A percentile compares a stretch with the other conserved stretches of the same genome.
Evolutionary conservation across 345 rosid species (phyloP).

Genomic region (Iberis pinnata): DNA sequence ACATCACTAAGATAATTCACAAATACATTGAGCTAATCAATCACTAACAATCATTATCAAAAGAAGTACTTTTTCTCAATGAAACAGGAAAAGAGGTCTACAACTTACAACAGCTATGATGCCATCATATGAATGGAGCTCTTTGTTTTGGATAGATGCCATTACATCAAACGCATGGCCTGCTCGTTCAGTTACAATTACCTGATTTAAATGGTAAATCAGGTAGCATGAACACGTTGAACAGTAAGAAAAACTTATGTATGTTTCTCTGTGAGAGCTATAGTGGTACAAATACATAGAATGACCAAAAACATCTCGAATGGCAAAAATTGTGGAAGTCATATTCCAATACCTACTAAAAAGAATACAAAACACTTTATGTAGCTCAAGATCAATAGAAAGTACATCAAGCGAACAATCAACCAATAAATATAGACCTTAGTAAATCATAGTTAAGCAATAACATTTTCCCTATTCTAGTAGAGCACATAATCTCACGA

Average conservation of each 20-base stretch:
- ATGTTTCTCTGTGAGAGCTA: slow-evolving; percentile 1
- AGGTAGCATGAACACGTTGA: not conserved
- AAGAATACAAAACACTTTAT: too few species aligned
- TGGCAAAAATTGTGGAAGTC: not conserved
- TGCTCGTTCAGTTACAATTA: slow-evolving; percentile 70
- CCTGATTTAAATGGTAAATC: slow-evolving; percentile 41
- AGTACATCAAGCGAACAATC: too few species aligned
- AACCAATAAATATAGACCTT: too few species aligned
- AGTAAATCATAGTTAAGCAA: too few species aligned
- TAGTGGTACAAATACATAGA: not conserved
- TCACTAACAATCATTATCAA: not conserved
- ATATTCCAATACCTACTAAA: not conserved
- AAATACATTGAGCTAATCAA: not conserved
- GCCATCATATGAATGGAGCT: slow-evolving; percentile 70
- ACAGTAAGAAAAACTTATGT: not conserved
- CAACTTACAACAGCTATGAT: slow-evolving; percentile 74
- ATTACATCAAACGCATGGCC: slow-evolving; percentile 83
- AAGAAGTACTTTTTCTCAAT: not conserved
- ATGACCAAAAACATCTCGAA: not conserved
- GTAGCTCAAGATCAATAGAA: too few species aligned
- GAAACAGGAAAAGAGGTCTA: not conserved
- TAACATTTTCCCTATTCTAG: not conserved
- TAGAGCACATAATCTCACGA: not conserved
- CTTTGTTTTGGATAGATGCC: slow-evolving; percentile 48
- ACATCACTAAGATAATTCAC: not conserved